Percentiles rank a stretch among this genome's conserved stretches.
Evolutionary conservation across 129 eudicot genomes (phyloP).

Genomic region (Sambucus nigra): DNA sequence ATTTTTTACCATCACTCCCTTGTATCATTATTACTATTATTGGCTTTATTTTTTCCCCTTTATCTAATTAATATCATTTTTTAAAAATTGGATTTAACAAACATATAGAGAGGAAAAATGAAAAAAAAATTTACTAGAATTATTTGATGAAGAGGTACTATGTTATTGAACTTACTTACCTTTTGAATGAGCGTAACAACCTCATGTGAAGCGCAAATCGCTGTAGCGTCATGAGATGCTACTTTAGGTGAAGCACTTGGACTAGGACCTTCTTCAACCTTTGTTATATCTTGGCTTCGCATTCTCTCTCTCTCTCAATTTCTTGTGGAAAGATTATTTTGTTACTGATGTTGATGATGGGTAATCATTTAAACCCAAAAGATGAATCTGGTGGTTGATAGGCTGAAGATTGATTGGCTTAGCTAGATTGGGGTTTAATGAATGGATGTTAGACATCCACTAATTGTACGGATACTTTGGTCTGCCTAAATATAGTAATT

Average conservation of each 20-base stretch:
- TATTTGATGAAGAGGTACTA: too few species aligned
- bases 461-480: neutral
- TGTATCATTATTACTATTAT: too few species aligned
- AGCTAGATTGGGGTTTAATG: neutral
- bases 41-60: too few species aligned
- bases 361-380: neutral
- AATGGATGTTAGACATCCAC: neutral
- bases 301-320: neutral
- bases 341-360: too few species aligned
- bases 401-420: neutral
- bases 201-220: conserved; percentile 29
- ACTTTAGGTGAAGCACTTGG: neutral
- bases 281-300: neutral
- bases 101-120: too few species aligned
- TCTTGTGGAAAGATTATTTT: too few species aligned
- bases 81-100: neutral
- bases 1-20: too few species aligned
- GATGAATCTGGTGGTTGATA: neutral
- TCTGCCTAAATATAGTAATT: neutral
- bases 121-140: too few species aligned
- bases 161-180: conserved; percentile 8
- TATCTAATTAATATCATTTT: too few species aligned
- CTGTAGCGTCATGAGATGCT: neutral
- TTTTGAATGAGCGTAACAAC: conserved; percentile 33
- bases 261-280: conserved; percentile 6